Base-by-base conservation (phyloP, 1,284 basidiomycete species). In the Puccinia polysora region DNA sequence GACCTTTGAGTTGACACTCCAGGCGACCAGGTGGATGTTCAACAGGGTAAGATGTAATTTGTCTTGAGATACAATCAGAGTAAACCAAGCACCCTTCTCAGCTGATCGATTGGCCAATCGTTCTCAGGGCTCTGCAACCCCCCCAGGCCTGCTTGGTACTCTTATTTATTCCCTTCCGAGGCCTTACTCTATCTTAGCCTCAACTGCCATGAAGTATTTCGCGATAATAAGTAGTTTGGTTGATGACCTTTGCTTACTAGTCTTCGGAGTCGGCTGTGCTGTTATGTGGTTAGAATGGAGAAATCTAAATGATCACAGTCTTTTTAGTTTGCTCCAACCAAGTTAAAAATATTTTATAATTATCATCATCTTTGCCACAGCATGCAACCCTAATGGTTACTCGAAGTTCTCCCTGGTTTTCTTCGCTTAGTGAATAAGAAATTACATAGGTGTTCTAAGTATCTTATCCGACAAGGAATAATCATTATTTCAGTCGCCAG, bases 261-360 rank as follows among this genome's bases (percentile, higher is more conserved):
- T 71, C n/a, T 71, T 71, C 64, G 69, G 58, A 10, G 60, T 71
- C 38, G 69, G 69, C 0, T 71, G 56, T 43, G 45, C 49, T 5
- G 47, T 71, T 12, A 28, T 71, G 25, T 71, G 59, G 58, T 43
- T 63, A 23, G 69, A 71, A 52, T 71, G 58, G 59, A 50, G 64
- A 55, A 32, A 65, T 40, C 28, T 43, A 40, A 18, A 32, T 28
- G 63, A 65, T n/a, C 32, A 65, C 6, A 65, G 63, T 55, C 36
- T 65, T 40, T 63, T 49, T 14, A 49, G 45, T 63, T 50, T 63
- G 12, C 45, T 63, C 38, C 40, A 49, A n/a, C 60, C 60, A 12
- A 63, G 23, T 47, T 63, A 15, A 63, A 14, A 20, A 7, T 14
- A 14, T 8, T 53, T 10, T 55, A 55, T n/a, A 15, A 14, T 5